Evolutionary conservation across 2,329 filamentous ascomycete species (phyloP), one percentile per base, ranked within the genome.

Genomic region (Macrophomina tecta): DNA sequence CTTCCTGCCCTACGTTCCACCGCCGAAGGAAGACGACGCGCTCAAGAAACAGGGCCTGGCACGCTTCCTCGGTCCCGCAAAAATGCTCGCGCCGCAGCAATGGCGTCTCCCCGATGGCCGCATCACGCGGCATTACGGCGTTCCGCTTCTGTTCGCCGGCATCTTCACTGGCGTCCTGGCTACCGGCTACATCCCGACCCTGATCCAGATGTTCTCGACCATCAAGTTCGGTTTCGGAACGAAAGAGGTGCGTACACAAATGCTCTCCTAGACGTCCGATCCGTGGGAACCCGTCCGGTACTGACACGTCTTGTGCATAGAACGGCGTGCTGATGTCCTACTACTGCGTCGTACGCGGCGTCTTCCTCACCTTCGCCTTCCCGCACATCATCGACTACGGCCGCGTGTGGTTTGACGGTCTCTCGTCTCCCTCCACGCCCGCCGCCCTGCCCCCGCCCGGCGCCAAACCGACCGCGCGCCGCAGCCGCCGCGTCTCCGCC

Each of bases 101-200:
- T 82, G 89, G 71, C 77, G 83, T 0, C 76, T 87, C 0, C 71
- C 72, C 0, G 81, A 83, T 60, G 89, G 89, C 0, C 79, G 77
- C 1, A 71, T 84, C 5, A 79, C 77, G 58, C 86, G 78, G 18
- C 87, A 91, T 69, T 87, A 87, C 30, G 89, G 90, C 1, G 83
- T 90, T 0, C 76, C 90, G 3, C 84, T 91, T 1, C 83, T 92
- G 3, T 89, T 87, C 23, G 77, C 82, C 0, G 90, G 90, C 1
- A 88, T 90, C 2, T 92, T 91, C 67, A 77, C 90, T 0, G 89
- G 87, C 0, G 88, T 91, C 73, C 81, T 91, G 1, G 89, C 90
- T 0, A 91, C 90, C 0, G 89, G 88, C 1, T 92, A 90, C 66
- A 88, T 89, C 0, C 86, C 88, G 0, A 81, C 86, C 0, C 78